A percentile compares a stretch with the other conserved stretches of the same genome.
Conservation (phyloP, 164 flowering plant genomes). For the Stephania cephalantha region DNA sequence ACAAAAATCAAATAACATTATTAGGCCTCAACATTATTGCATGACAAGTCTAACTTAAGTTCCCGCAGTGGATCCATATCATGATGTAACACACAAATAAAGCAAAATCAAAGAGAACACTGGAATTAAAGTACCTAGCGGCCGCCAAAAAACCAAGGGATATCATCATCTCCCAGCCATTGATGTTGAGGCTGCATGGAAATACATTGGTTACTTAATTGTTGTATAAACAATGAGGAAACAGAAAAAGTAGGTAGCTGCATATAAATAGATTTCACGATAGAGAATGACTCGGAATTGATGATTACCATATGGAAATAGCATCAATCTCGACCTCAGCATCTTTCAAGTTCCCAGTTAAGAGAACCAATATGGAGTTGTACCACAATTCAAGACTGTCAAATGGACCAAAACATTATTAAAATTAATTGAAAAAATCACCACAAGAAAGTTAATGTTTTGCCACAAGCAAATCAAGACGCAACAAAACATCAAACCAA, state of each 20-base stretch:
- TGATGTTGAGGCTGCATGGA: slow-evolving; percentile 43
- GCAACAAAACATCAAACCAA: too few species aligned
- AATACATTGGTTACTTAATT: neutral
- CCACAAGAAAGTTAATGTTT: too few species aligned
- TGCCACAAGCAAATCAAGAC: too few species aligned
- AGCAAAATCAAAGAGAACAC: too few species aligned
- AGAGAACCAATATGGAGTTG: slow-evolving; percentile 44
- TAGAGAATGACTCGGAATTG: neutral
- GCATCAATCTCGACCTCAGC: slow-evolving; percentile 52
- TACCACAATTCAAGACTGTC: slow-evolving; percentile 43
- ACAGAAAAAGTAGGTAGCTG: neutral
- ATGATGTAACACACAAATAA: too few species aligned
- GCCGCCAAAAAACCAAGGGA: slow-evolving; percentile 42
- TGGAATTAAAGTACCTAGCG: slow-evolving; percentile 25
- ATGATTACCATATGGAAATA: slow-evolving; percentile 49
- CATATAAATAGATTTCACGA: neutral
- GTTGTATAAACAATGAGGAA: neutral
- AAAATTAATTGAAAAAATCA: too few species aligned
- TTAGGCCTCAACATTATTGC: too few species aligned
- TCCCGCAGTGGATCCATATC: too few species aligned
- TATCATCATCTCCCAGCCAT: slow-evolving; percentile 66
- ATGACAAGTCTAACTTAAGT: too few species aligned
- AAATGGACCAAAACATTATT: neutral
- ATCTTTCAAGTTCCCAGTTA: slow-evolving; percentile 49
- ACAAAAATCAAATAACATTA: too few species aligned